phyloP scores from a whole-genome alignment of 306 rosid species.

The Hylodesmum podocarpum region DNA sequence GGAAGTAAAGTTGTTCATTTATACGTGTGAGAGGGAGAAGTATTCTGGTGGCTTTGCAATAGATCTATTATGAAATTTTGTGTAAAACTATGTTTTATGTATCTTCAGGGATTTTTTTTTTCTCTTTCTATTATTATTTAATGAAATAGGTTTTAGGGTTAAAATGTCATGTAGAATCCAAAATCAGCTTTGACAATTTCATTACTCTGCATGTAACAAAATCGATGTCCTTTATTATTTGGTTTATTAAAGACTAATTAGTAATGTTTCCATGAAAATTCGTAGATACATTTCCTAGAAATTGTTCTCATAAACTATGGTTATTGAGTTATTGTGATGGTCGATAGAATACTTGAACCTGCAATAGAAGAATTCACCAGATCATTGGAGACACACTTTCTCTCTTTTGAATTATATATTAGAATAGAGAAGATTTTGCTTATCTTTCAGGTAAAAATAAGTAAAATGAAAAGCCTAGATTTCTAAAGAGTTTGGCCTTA shows the following conservation, averaged over 20 bases:
- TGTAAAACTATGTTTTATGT: background rate
- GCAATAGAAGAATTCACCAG: conserved; percentile 85
- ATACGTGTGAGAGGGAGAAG: too few species aligned
- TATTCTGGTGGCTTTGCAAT: too few species aligned
- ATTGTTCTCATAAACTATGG: background rate
- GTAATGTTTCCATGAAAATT: background rate
- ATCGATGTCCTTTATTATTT: background rate
- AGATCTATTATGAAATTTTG: background rate
- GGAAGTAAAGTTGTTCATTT: too few species aligned
- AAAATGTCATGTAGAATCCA: background rate
- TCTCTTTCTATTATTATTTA: background rate
- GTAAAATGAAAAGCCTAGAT: conserved; percentile 8
- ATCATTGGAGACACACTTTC: conserved; percentile 82
- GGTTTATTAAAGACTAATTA: background rate
- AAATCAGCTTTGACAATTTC: background rate
- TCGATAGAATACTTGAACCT: conserved; percentile 86
- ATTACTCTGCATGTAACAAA: background rate
- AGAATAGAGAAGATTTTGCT: conserved; percentile 88
- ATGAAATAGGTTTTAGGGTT: background rate
- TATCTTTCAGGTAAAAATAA: conserved; percentile 72
- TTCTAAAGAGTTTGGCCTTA: too few species aligned
- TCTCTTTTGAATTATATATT: conserved; percentile 88
- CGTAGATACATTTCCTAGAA: background rate
- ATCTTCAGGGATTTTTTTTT: background rate
- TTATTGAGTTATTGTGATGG: background rate